Conservation (phyloP, 352 stramenopile species). For the Elongisporangium senticosum region DNA sequence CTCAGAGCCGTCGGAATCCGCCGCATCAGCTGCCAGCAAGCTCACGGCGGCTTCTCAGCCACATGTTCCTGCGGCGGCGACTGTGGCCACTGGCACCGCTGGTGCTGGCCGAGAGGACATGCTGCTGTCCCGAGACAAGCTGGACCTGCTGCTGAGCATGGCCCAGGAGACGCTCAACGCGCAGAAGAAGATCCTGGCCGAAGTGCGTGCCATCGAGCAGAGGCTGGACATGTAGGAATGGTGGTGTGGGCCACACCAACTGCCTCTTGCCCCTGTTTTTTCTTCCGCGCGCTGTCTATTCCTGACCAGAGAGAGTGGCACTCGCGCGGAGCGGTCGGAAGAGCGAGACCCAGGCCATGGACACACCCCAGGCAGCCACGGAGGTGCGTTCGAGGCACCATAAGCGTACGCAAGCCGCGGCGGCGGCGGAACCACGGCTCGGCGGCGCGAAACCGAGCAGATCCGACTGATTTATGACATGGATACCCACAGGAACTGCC, state of each 20-base stretch:
- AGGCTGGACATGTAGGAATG: conserved; percentile 13
- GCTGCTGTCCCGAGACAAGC: conserved; percentile 39
- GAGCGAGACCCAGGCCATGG: not conserved
- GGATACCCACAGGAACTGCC: not conserved
- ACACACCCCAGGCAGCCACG: not conserved
- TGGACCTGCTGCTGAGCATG: conserved; percentile 45
- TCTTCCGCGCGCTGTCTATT: not conserved
- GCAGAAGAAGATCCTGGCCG: conserved; percentile 58
- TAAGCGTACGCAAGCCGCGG: not conserved
- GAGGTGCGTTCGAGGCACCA: not conserved
- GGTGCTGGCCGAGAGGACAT: conserved; percentile 23
- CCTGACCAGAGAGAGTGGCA: no score
- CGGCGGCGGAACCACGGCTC: not conserved
- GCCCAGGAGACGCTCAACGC: conserved; percentile 49
- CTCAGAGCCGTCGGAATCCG: conserved; percentile 2
- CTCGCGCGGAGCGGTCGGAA: not conserved
- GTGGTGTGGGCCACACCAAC: not conserved
- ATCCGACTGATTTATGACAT: not conserved
- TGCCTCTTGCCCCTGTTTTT: not conserved
- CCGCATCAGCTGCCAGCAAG: conserved; percentile 20
- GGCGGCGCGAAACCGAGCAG: not conserved
- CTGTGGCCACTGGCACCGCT: no score
- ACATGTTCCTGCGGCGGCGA: not conserved
- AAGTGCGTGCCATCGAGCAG: conserved; percentile 50
- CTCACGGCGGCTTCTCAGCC: not conserved